Evolutionary conservation across 805 yeast species (phyloP).

Genomic region (Teunomyces pallodes): DNA sequence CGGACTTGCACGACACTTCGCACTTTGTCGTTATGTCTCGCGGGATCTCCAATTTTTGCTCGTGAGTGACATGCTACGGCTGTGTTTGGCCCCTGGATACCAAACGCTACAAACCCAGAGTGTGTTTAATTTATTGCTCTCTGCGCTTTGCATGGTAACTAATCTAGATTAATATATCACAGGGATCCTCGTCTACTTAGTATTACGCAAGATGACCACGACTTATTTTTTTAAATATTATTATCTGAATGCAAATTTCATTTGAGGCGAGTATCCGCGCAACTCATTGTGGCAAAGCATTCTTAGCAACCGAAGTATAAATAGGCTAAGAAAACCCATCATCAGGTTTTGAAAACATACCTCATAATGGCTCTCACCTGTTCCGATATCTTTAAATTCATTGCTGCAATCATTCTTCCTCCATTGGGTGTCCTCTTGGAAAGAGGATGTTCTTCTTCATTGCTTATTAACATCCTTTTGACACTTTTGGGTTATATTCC

Average conservation of each 20-base stretch:
- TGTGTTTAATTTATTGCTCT: not conserved
- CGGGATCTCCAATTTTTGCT: too few species aligned
- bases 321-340: not conserved
- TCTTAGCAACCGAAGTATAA: not conserved
- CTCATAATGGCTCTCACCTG: constrained; percentile 47
- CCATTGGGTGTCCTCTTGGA: constrained; percentile 64
- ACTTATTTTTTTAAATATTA: too few species aligned
- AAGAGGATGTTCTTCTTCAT: constrained; percentile 48
- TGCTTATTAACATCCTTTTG: constrained; percentile 57
- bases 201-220: too few species aligned
- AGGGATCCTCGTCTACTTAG: too few species aligned
- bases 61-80: not conserved
- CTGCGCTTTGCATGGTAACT: too few species aligned
- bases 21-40: not conserved
- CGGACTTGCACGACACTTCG: not conserved
- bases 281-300: not conserved
- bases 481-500: constrained; percentile 76
- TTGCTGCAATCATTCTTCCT: constrained; percentile 52
- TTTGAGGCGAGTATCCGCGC: not conserved
- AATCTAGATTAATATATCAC: too few species aligned
- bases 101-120: not conserved
- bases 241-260: not conserved
- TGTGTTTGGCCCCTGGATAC: not conserved
- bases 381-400: constrained; percentile 52
- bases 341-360: too few species aligned